Conservation (phyloP, 371 early-diverging fungal genomes). For the Mortierella polycephala region DNA sequence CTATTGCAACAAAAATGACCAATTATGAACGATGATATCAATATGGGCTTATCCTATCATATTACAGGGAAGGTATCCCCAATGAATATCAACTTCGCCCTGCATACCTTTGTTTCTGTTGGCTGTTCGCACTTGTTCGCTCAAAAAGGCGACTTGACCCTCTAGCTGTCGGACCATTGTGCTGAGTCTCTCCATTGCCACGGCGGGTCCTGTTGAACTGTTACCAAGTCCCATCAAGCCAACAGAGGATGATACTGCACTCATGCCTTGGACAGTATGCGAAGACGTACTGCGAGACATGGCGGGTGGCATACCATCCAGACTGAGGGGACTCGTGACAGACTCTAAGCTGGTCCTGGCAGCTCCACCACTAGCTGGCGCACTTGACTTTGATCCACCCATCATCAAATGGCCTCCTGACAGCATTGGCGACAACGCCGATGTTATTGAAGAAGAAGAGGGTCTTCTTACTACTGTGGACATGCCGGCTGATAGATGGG, state of each 20-base stretch:
- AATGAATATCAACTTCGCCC: too few relatives aligned
- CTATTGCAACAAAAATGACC: conserved; percentile 48
- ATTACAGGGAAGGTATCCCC: too few relatives aligned
- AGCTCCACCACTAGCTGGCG: not conserved
- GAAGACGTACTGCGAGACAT: conserved; percentile 34
- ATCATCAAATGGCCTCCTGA: not conserved
- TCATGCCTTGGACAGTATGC: conserved; percentile 24
- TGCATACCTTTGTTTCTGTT: conserved; percentile 69
- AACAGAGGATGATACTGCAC: conserved; percentile 4
- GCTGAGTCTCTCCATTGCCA: conserved; percentile 69
- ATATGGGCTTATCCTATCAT: too few relatives aligned
- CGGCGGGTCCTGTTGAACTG: conserved; percentile 31
- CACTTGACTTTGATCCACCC: conserved; percentile 1
- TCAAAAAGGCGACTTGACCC: conserved; percentile 75
- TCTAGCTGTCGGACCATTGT: conserved; percentile 71
- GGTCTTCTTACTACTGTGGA: conserved; percentile 5
- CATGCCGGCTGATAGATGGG: not conserved
- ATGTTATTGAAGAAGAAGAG: conserved; percentile 3
- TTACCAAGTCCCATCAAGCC: conserved; percentile 33
- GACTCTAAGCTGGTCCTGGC: conserved; percentile 20
- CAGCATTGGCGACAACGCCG: conserved; percentile 15
- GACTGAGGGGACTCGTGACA: conserved; percentile 12
- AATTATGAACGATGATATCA: not conserved
- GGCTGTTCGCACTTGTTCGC: conserved; percentile 71
- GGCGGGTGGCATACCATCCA: conserved; percentile 35